Conservation (phyloP, 148 eudicot genomes). For the Camellia granthamiana region DNA sequence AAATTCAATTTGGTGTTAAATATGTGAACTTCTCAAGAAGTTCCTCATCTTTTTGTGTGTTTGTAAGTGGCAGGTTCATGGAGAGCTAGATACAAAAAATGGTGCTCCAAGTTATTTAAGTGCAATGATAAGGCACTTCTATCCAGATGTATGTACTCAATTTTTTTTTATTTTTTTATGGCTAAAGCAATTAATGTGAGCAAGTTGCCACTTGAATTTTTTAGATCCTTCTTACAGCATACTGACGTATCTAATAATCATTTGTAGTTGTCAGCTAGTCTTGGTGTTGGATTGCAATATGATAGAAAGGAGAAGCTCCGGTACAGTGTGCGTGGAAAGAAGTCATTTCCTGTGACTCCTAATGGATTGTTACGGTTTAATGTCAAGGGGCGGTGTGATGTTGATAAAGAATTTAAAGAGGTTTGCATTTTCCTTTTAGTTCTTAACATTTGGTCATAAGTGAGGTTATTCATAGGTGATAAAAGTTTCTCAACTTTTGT, state of each 20-base stretch:
- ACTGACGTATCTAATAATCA: slow-evolving; percentile 12
- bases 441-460: background rate
- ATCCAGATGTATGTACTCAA: slow-evolving; percentile 52
- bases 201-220: background rate
- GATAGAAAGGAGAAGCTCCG: slow-evolving; percentile 55
- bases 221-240: background rate
- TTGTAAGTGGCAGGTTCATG: slow-evolving; percentile 49
- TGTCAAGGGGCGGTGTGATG: slow-evolving; percentile 68
- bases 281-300: slow-evolving; percentile 69
- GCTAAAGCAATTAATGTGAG: background rate
- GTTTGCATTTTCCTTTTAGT: slow-evolving; percentile 32
- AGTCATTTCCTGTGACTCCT: slow-evolving; percentile 64
- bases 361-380: slow-evolving; percentile 50
- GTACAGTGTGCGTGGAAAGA: slow-evolving; percentile 61
- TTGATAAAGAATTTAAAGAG: slow-evolving; percentile 66
- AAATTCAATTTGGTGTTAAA: background rate
- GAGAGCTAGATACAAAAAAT: slow-evolving; percentile 75
- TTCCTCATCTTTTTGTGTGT: background rate
- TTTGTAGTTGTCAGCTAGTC: slow-evolving; percentile 51
- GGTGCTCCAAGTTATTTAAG: slow-evolving; percentile 61
- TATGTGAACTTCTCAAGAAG: background rate
- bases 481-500: background rate
- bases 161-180: background rate
- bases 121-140: slow-evolving; percentile 59
- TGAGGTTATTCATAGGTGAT: background rate